phyloP scores from a whole-genome alignment of 257 asterid species.

The Leonotis leonurus region DNA sequence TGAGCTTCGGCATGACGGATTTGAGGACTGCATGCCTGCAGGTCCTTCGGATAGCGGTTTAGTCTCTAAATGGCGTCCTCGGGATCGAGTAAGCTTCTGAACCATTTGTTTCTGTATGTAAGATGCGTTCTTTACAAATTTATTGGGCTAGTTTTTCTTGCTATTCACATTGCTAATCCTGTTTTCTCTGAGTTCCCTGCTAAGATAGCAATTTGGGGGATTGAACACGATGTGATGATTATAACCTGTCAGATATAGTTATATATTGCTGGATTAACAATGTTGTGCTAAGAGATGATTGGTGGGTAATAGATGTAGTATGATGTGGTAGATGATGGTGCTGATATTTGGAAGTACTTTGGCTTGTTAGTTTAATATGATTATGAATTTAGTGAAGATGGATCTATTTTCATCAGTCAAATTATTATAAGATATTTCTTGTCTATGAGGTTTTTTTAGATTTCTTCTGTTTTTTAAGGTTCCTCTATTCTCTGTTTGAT shows the following conservation, averaged over 20 bases:
- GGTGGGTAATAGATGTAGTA: no score
- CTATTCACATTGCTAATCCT: neutral
- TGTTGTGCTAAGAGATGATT: neutral
- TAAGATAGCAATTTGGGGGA: neutral
- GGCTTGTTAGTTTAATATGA: neutral
- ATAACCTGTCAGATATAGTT: neutral
- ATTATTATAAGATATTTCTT: neutral
- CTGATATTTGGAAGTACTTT: no score
- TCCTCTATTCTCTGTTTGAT: neutral
- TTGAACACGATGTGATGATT: neutral
- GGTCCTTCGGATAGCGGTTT: constrained; percentile 88
- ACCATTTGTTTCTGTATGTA: no score
- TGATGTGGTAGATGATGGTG: no score
- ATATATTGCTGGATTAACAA: neutral
- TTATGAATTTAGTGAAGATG: neutral
- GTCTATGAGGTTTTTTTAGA: neutral
- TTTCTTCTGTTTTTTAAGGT: neutral
- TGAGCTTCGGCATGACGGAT: constrained; percentile 90
- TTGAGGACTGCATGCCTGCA: constrained; percentile 69
- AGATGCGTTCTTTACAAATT: no score
- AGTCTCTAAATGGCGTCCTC: constrained; percentile 93
- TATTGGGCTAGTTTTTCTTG: neutral
- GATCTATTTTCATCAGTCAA: constrained; percentile 4
- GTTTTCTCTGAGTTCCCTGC: neutral
- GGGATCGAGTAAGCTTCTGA: constrained; percentile 63